Evolutionary conservation across 2,329 filamentous ascomycete species (phyloP).

Genomic region (Trichoderma sp.): DNA sequence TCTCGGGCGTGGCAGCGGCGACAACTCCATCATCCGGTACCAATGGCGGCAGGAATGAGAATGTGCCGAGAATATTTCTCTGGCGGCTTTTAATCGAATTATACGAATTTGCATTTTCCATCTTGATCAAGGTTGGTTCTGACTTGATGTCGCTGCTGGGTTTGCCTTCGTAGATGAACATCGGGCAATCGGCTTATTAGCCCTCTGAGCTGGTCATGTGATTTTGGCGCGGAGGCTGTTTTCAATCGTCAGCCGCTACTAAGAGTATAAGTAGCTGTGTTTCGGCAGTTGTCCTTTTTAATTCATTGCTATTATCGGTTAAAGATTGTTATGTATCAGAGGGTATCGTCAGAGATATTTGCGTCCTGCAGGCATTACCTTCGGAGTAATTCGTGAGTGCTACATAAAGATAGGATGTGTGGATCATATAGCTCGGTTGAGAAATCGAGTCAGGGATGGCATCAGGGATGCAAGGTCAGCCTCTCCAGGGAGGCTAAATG

Average conservation of each 20-base stretch:
- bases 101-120: constrained; percentile 14
- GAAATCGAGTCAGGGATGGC: background rate
- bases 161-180: constrained; percentile 14
- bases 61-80: constrained; percentile 16
- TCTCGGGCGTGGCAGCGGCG: background rate
- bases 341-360: background rate
- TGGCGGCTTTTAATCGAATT: constrained; percentile 19
- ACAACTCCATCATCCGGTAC: constrained; percentile 9
- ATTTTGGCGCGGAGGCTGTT: background rate
- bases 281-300: constrained; percentile 5
- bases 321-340: background rate
- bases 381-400: background rate
- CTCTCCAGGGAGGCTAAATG: background rate
- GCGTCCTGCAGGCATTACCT: background rate
- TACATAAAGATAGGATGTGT: background rate
- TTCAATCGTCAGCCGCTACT: constrained; percentile 3
- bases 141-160: background rate
- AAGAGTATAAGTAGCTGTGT: background rate
- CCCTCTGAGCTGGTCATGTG: constrained; percentile 4
- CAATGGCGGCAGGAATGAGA: constrained; percentile 11
- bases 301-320: background rate
- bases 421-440: background rate
- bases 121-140: background rate
- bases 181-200: constrained; percentile 12
- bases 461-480: background rate